A percentile compares a stretch with the other conserved stretches of the same genome.
Evolutionary conservation across 2,329 filamentous ascomycete genomes (phyloP).

Genomic region (Fusarium zealandicum): DNA sequence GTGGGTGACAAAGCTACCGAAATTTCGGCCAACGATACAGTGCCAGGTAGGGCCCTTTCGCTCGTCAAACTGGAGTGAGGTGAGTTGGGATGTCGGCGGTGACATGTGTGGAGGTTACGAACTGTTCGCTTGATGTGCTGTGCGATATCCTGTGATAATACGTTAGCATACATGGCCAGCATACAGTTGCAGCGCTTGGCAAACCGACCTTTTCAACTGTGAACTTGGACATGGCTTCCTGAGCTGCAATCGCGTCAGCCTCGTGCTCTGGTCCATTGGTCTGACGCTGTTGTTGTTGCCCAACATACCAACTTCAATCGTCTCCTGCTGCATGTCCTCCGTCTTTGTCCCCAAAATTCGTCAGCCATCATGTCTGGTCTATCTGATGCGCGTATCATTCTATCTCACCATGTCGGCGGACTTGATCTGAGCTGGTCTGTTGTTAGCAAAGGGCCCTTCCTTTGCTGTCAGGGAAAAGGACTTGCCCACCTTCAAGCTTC

Average conservation of each 20-base stretch:
- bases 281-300: slow-evolving; percentile 1
- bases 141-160: slow-evolving; percentile 78
- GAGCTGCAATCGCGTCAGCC: slow-evolving; percentile 54
- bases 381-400: slow-evolving; percentile 13
- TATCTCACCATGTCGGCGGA: slow-evolving; percentile 92
- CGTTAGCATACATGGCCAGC: slow-evolving; percentile 25
- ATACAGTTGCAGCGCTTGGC: slow-evolving; percentile 1
- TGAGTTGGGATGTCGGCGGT: slow-evolving; percentile 20
- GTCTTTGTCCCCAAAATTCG: slow-evolving; percentile 63
- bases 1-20: slow-evolving; percentile 98
- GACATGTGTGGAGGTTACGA: slow-evolving; percentile 23
- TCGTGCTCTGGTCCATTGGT: slow-evolving; percentile 12
- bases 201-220: slow-evolving; percentile 65
- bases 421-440: slow-evolving; percentile 84
- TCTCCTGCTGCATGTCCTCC: slow-evolving; percentile 96
- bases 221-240: slow-evolving; percentile 69
- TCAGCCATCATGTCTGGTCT: slow-evolving; percentile 40
- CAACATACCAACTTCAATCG: slow-evolving; percentile 89
- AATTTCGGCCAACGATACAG: slow-evolving; percentile 98
- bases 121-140: slow-evolving; percentile 96
- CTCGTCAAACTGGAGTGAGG: slow-evolving; percentile 78
- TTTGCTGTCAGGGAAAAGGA: not conserved
- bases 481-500: slow-evolving; percentile 74
- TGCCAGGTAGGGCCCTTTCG: slow-evolving; percentile 99
- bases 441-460: slow-evolving; percentile 19